A percentile compares a stretch with the other conserved stretches of the same genome.
These are phyloP conservation scores for Pythium periplocum DNA, from an alignment of 352 stramenopile species.

Conservation along the genomic window DNA sequence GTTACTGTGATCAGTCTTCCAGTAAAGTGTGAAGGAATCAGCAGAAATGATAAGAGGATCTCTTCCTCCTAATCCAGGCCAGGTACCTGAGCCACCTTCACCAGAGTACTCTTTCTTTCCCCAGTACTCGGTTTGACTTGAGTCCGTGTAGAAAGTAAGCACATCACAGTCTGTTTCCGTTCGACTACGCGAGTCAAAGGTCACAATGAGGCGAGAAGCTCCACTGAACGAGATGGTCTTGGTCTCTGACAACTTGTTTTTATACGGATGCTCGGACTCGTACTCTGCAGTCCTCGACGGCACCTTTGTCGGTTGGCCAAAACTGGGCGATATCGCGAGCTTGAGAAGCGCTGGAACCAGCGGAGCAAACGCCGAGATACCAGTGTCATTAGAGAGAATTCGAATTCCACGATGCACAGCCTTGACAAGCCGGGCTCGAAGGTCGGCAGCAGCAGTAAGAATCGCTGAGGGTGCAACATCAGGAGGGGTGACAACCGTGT, in stretches of 20 bases:
- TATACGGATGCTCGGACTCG: conserved; percentile 84
- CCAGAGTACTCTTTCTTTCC: conserved; percentile 66
- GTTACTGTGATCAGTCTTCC: conserved; percentile 80
- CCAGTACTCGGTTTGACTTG: conserved; percentile 55
- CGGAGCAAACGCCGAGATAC: conserved; percentile 11
- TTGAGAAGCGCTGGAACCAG: conserved; percentile 30
- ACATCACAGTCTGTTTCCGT: conserved; percentile 79
- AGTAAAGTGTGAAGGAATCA: conserved; percentile 80
- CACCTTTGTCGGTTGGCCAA: conserved; percentile 42
- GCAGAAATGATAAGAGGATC: conserved; percentile 65
- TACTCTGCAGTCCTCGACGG: conserved; percentile 53
- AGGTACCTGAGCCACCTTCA: conserved; percentile 59
- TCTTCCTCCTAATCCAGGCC: conserved; percentile 59
- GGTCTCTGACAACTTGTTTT: conserved; percentile 71
- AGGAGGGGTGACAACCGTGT: no score
- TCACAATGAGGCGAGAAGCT: conserved; percentile 54
- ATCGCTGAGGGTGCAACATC: no score
- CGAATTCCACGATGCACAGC: no score
- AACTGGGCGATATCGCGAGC: conserved; percentile 38
- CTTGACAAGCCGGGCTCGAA: no score
- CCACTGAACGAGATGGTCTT: conserved; percentile 73
- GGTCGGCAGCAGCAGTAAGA: no score
- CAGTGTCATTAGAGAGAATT: neutral
- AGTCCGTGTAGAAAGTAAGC: conserved; percentile 82
- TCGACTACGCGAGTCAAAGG: conserved; percentile 60